phyloP scores from a whole-genome alignment of 2,329 filamentous ascomycete genomes.

The Colletotrichum tabaci region DNA sequence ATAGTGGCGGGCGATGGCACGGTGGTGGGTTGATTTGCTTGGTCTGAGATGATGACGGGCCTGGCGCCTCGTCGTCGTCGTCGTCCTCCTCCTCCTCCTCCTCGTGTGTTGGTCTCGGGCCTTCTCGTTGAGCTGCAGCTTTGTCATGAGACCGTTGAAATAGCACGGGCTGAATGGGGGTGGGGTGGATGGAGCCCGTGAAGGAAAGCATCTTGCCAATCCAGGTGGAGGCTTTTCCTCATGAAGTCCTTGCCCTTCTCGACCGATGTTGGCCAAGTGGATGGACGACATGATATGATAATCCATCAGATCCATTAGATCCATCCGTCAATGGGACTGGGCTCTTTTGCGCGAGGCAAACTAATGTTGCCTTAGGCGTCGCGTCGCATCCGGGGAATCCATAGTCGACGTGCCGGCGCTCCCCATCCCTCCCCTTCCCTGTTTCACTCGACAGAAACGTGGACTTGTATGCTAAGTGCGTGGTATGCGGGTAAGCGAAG shows the following conservation, averaged over 20 bases:
- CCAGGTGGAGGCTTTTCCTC: background rate
- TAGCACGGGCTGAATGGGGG: background rate
- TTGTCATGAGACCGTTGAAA: background rate
- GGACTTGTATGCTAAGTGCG: background rate
- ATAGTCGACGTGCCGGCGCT: constrained; percentile 1
- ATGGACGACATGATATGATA: background rate
- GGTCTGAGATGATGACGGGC: background rate
- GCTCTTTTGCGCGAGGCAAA: background rate
- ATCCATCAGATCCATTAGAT: background rate
- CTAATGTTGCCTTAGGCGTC: background rate
- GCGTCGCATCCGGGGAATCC: constrained; percentile 6
- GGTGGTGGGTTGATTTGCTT: constrained; percentile 2
- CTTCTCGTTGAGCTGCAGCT: background rate
- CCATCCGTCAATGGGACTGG: background rate
- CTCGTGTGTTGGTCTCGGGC: background rate
- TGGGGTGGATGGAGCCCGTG: background rate
- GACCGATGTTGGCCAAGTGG: background rate
- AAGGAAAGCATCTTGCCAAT: background rate
- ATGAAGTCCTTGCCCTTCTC: background rate
- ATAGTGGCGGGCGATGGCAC: background rate
- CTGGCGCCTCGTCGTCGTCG: background rate
- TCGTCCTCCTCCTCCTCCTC: no score
- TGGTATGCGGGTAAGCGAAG: background rate
- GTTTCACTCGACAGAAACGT: background rate
- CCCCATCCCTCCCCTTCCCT: no score